Base-by-base conservation (phyloP, 202 grass and related monocot species). In the Alloteropsis angusta region DNA sequence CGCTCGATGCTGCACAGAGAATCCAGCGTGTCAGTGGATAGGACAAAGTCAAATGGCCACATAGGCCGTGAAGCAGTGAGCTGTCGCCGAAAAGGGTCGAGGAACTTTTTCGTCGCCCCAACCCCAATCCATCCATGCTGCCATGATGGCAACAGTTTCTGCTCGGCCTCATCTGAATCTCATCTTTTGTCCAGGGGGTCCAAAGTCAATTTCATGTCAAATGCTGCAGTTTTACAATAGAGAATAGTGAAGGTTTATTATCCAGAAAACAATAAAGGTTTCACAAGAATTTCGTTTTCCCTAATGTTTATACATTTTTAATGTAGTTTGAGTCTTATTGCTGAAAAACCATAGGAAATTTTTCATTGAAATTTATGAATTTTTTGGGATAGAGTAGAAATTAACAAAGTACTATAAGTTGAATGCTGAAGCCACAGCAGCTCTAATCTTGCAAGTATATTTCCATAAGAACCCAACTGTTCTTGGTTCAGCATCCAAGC, bases 31-130 rank as follows among this genome's bases (percentile, higher is more conserved):
- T 65, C 41, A 48, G 64, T 66, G 28, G 11, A 32, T 2, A 38
- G 25, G 42, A 36, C 49, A 85, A 67, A 53, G 82, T 85, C 87
- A 89, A 89, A 85, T 66, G 15, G 52, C 66, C 66, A 78, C 59
- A 81, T 85, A 76, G 49, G 78, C 60, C 68, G 78, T 82, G 77
- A 77, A 65, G 34, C 55, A 15, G 63, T 80, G 82, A 85, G 59
- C 82, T 61, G 78, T 85, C 72, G 39, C 66, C 19, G 32, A 60
- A 88, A 85, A 85, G 65, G 72, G 42, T 36, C 44, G 2, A 10
- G 45, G 41, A 23, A 70, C 39, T 68, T 67, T 85, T 82, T 68
- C 44, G 55, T 68, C 34, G 34, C 59, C 43, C 82, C 72, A 76
- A 81, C 59, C 60, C 62, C 60, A 46, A 44, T 30, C 28, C 28